Conservation (phyloP, 2,329 filamentous ascomycete species). For the Neofusicoccum sp. region DNA sequence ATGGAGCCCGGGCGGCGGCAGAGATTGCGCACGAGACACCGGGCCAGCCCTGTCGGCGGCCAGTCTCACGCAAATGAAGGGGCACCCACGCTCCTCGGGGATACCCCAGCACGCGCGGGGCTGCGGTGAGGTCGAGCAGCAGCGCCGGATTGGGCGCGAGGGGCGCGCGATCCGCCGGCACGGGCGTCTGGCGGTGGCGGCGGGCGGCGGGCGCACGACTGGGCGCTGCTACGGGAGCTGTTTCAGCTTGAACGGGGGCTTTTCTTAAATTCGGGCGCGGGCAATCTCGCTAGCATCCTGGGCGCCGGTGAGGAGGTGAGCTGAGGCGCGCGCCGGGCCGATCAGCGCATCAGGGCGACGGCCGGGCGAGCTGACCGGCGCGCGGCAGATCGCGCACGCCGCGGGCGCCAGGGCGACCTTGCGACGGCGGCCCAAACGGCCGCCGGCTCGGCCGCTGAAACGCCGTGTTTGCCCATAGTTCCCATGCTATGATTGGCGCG, state of each 20-base stretch:
- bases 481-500: constrained; percentile 4
- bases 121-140: neutral
- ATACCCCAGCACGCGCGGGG: constrained; percentile 12
- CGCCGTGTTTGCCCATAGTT: neutral
- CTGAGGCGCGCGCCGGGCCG: neutral
- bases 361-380: neutral
- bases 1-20: neutral
- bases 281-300: constrained; percentile 9
- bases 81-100: constrained; percentile 17
- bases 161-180: constrained; percentile 1
- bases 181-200: neutral
- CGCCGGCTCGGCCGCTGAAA: neutral
- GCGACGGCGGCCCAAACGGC: constrained; percentile 5
- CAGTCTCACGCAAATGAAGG: constrained; percentile 23
- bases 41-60: constrained; percentile 15
- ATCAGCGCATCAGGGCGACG: constrained; percentile 9
- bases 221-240: constrained; percentile 12
- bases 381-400: constrained; percentile 8
- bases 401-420: neutral
- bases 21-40: constrained; percentile 14
- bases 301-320: constrained; percentile 12
- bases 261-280: constrained; percentile 9
- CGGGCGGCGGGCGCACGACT: constrained; percentile 7
- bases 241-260: constrained; percentile 16
- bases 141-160: neutral